phyloP scores from a whole-genome alignment of 257 asterid genomes.

The Solanum piurae region DNA sequence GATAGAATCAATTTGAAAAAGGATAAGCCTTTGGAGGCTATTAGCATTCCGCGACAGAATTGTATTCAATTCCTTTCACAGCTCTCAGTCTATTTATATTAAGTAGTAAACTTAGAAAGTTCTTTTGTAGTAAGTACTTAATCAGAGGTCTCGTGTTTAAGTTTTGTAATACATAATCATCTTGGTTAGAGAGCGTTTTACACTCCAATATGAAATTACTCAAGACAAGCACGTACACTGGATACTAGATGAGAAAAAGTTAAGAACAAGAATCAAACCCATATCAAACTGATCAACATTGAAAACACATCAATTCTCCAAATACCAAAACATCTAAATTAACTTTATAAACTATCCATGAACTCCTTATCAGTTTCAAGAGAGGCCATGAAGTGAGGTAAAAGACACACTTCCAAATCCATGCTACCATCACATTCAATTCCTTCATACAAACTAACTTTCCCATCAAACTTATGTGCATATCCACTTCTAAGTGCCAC shows the following conservation, averaged over 20 bases:
- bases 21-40: conserved; percentile 37
- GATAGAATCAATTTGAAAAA: conserved; percentile 12
- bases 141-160: no score
- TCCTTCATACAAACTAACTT: conserved; percentile 10
- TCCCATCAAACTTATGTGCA: conserved; percentile 21
- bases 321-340: neutral
- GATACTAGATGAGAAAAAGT: neutral
- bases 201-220: neutral
- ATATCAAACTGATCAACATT: neutral
- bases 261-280: neutral
- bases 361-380: conserved; percentile 21
- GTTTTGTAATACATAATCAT: neutral
- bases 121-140: neutral
- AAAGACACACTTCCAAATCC: conserved; percentile 23
- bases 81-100: neutral
- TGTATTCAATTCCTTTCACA: conserved; percentile 20
- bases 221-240: neutral
- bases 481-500: conserved; percentile 21
- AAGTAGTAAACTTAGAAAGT: neutral
- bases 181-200: neutral
- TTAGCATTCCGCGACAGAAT: conserved; percentile 12
- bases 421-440: conserved; percentile 19
- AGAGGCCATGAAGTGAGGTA: conserved; percentile 10
- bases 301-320: neutral
- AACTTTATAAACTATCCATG: neutral